Base-by-base conservation (phyloP, 2,329 filamentous ascomycete genomes). In the Leptographium galeiforme region DNA sequence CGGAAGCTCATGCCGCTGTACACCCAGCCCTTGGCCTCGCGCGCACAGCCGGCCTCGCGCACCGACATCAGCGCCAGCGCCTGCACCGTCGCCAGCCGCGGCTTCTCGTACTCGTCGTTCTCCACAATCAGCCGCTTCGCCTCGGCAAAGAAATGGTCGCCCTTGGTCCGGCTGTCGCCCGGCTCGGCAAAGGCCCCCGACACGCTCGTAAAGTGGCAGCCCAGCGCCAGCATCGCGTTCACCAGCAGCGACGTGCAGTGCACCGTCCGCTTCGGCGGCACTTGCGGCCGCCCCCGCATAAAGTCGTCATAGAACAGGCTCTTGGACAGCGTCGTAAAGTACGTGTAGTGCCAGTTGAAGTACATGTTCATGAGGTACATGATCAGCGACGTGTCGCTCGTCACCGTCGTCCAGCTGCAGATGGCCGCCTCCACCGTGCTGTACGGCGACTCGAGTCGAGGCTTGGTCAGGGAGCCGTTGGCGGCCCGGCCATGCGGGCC, bases 1-100 rank as follows among this genome's bases (percentile, higher is more conserved):
- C 93, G 84, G 66, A 98, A 97, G 62, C 87, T 93, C 87, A 98
- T 96, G 50, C 93, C 91, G 62, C 89, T 95, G 67, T 97, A 97
- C 4, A 96, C 89, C 93, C 93, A 98, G 1, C 93, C 93, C 67
- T 93, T 95, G 41, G 89, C 89, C 69, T 97, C 93, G 44, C 91
- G 79, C 0, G 88, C 91, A 66, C 91, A 97, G 1, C 93, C 93
- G 3, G 91, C 93, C 70, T 98, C 93, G 56, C 93, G 78, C 0
- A 97, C 91, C 8, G 90, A 96, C 90, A 98, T 96, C 57, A 97
- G 72, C 0, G 89, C 90, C 53, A 97, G 71, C 0, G 93, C 93
- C 69, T 98, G 93, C 0, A 97, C 89, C 0, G 90, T 97, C 7
- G 89, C 87, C 53, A 97, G 72, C 51, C 82, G 82, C 2, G 93